A percentile compares a stretch with the other conserved stretches of the same genome.
These are phyloP conservation scores for Durotheca rogersii DNA, from an alignment of 495 filamentous ascomycete genomes.

Conservation along the genomic window DNA sequence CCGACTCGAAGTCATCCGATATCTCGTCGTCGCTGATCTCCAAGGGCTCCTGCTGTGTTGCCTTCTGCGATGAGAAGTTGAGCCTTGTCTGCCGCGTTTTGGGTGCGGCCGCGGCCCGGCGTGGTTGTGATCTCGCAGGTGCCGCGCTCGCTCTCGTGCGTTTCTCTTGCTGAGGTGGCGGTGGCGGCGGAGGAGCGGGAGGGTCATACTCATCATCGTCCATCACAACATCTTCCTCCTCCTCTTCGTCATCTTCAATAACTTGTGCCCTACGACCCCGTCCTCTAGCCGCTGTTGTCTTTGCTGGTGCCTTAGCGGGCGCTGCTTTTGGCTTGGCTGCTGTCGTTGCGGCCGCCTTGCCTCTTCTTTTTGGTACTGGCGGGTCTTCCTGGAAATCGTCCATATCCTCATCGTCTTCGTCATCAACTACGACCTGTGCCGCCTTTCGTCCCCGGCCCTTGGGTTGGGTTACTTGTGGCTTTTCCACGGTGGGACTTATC, in stretches of 20 bases:
- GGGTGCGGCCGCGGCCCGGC: conserved; percentile 45
- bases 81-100: conserved; percentile 66
- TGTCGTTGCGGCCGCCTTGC: conserved; percentile 53
- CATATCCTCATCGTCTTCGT: conserved; percentile 45
- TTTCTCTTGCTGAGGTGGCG: conserved; percentile 30
- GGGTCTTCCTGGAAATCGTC: conserved; percentile 37
- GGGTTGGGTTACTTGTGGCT: conserved; percentile 34
- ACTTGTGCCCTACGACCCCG: conserved; percentile 40
- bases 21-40: conserved; percentile 77
- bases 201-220: conserved; percentile 63
- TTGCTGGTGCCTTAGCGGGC: conserved; percentile 32
- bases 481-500: conserved; percentile 47
- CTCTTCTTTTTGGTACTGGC: conserved; percentile 28
- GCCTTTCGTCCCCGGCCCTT: conserved; percentile 34
- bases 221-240: conserved; percentile 61
- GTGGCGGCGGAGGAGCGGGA: conserved; percentile 41
- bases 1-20: conserved; percentile 75
- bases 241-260: conserved; percentile 62
- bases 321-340: conserved; percentile 47
- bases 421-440: conserved; percentile 35
- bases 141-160: conserved; percentile 35
- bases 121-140: conserved; percentile 48
- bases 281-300: conserved; percentile 34
- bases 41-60: conserved; percentile 44
- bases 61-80: conserved; percentile 64